Evolutionary conservation across 2,329 filamentous ascomycete genomes (phyloP).

Genomic region (Juglanconis sp.): DNA sequence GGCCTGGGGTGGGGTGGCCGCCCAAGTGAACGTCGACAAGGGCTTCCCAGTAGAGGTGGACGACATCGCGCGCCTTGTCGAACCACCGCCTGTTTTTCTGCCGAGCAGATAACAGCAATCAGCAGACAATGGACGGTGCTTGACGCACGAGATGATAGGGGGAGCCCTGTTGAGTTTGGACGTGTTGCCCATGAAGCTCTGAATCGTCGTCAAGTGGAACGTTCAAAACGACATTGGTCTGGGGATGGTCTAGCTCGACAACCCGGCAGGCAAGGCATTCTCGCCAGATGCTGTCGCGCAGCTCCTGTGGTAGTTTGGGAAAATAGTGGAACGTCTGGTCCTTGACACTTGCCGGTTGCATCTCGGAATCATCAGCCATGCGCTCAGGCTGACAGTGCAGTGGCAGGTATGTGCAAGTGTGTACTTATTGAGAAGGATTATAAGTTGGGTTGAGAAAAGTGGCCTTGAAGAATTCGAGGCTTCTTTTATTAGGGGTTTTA

Average conservation of each 20-base stretch:
- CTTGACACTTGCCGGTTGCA: not conserved
- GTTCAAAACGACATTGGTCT: not conserved
- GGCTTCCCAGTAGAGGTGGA: not conserved
- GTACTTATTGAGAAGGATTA: no score
- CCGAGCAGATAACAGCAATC: no score
- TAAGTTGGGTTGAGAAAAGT: no score
- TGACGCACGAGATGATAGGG: no score
- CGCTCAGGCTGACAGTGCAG: no score
- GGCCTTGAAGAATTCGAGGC: no score
- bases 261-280: not conserved
- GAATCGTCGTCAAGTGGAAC: not conserved
- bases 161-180: no score
- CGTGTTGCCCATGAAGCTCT: not conserved
- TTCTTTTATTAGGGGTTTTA: no score
- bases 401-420: no score
- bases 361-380: not conserved
- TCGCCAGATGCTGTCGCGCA: not conserved
- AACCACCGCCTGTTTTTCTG: not conserved
- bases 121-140: no score
- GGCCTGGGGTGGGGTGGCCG: not conserved
- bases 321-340: not conserved
- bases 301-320: not conserved
- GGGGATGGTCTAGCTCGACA: not conserved
- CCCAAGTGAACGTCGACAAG: not conserved
- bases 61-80: not conserved